A percentile compares a stretch with the other conserved stretches of the same genome.
Evolutionary conservation across 257 asterid genomes (phyloP).

Genomic region (Fraxinus excelsior): DNA sequence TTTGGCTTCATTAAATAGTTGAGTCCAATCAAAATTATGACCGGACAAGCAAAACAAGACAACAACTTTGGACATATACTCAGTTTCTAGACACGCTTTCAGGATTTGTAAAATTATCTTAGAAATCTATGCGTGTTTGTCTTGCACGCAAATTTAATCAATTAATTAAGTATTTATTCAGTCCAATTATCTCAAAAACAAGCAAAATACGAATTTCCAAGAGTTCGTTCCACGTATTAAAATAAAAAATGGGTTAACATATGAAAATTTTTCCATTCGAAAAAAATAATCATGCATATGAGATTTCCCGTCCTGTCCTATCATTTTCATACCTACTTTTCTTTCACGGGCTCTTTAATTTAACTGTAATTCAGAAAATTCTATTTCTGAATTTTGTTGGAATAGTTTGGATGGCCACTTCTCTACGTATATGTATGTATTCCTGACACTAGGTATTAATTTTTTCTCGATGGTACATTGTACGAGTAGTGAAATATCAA

Average conservation of each 20-base stretch:
- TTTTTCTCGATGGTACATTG: neutral
- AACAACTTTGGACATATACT: neutral
- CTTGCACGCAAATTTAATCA: neutral
- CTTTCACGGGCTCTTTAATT: neutral
- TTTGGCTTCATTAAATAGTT: neutral
- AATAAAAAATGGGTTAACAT: neutral
- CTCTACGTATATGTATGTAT: no score
- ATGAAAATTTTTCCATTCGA: neutral
- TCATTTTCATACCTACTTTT: neutral
- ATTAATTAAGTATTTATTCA: no score
- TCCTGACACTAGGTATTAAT: no score
- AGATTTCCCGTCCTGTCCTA: neutral
- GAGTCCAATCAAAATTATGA: neutral
- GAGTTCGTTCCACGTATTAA: neutral
- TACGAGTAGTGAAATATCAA: neutral
- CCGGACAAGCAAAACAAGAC: neutral
- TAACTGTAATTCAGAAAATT: no score
- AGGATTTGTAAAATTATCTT: neutral
- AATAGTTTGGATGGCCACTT: neutral
- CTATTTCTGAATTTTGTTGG: neutral
- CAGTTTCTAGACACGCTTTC: neutral
- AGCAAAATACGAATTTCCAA: neutral
- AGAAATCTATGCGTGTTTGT: neutral
- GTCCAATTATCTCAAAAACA: no score
- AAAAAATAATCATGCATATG: neutral